A percentile compares a stretch with the other conserved stretches of the same genome.
phyloP scores from a whole-genome alignment of 306 rosid species.

The Vigna radiata region DNA sequence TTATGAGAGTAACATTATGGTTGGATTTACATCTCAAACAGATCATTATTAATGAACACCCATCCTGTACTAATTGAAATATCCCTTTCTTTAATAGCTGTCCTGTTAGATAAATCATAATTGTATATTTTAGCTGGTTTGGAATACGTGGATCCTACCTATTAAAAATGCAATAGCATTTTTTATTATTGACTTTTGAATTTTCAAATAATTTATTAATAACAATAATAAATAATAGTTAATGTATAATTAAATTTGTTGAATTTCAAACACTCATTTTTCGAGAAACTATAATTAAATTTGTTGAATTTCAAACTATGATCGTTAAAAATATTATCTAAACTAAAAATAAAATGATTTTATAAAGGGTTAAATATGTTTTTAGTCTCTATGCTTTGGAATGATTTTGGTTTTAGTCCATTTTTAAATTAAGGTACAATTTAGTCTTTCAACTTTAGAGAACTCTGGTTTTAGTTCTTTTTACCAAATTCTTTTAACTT shows the following conservation, averaged over 20 bases:
- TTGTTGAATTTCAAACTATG: too few relatives aligned
- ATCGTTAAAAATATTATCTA: too few relatives aligned
- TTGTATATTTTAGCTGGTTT: not conserved
- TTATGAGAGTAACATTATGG: not conserved
- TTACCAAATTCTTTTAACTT: too few relatives aligned
- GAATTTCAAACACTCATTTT: not conserved
- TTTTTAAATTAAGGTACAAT: too few relatives aligned
- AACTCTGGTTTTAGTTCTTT: too few relatives aligned
- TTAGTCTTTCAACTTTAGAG: too few relatives aligned
- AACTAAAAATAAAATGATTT: too few relatives aligned
- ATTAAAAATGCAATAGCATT: not conserved
- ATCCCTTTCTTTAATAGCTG: not conserved
- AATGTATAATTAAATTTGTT: not conserved
- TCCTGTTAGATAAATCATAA: constrained; percentile 11
- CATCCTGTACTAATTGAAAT: not conserved
- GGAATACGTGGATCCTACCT: not conserved
- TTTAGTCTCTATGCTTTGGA: too few relatives aligned
- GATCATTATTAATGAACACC: not conserved
- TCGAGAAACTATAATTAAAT: not conserved
- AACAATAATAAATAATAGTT: not conserved
- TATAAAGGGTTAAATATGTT: too few relatives aligned
- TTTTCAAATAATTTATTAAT: not conserved
- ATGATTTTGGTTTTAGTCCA: too few relatives aligned
- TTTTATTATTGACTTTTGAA: not conserved
- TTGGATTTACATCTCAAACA: not conserved